A percentile compares a stretch with the other conserved stretches of the same genome.
phyloP scores from a whole-genome alignment of 179 eudicot species.

The Spinacia oleracea region DNA sequence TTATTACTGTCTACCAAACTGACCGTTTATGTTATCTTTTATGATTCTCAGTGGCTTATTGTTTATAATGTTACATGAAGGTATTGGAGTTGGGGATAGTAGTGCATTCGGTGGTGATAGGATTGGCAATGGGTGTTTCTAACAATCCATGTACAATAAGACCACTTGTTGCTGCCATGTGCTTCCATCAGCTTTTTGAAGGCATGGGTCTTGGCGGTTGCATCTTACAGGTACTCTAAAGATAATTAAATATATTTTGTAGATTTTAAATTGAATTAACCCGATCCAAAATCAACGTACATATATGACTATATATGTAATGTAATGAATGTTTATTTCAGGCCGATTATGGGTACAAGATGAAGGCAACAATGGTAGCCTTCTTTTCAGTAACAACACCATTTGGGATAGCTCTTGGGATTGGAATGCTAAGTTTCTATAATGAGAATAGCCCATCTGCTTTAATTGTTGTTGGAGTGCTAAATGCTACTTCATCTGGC shows the following conservation, averaged over 20 bases:
- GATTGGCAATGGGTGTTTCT: constrained; percentile 48
- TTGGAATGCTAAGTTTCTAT: constrained; percentile 37
- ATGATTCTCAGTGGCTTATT: too few relatives aligned
- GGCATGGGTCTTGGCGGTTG: constrained; percentile 57
- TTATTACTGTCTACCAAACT: too few relatives aligned
- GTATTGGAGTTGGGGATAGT: constrained; percentile 50
- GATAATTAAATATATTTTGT: too few relatives aligned
- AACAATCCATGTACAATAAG: constrained; percentile 46
- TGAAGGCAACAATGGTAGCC: constrained; percentile 41
- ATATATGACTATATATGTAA: neutral
- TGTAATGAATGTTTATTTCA: constrained; percentile 7
- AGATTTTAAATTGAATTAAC: too few relatives aligned
- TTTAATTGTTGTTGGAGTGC: constrained; percentile 40
- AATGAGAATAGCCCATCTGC: constrained; percentile 43
- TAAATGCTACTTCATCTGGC: constrained; percentile 45
- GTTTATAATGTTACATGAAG: constrained; percentile 25
- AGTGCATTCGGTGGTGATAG: constrained; percentile 54
- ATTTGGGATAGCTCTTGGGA: constrained; percentile 41
- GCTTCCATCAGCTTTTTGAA: constrained; percentile 47
- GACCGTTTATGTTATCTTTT: too few relatives aligned
- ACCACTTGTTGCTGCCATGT: constrained; percentile 53
- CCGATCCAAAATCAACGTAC: neutral
- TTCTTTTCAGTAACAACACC: constrained; percentile 45
- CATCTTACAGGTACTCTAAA: constrained; percentile 38
- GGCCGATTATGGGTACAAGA: constrained; percentile 41